Percentiles rank a stretch among this genome's conserved stretches.
phyloP scores from a whole-genome alignment of 306 rosid genomes.

The Cucurbita maxima region DNA sequence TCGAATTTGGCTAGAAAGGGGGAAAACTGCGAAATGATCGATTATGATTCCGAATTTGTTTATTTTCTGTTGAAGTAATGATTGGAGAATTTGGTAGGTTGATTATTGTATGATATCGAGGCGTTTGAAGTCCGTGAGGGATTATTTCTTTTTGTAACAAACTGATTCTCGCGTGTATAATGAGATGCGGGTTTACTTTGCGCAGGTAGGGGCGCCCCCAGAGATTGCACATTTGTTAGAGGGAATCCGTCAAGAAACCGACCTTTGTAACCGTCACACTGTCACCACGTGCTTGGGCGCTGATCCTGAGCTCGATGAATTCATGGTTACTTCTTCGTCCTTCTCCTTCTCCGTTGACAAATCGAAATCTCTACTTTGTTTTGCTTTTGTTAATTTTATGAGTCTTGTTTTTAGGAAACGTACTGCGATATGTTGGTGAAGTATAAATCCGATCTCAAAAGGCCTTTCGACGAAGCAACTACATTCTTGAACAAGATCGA shows the following conservation, averaged over 20 bases:
- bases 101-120: background rate
- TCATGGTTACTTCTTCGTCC: conserved; percentile 52
- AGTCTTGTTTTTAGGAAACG: conserved; percentile 34
- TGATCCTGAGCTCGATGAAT: conserved; percentile 99
- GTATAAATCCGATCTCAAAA: conserved; percentile 72
- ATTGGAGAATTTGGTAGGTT: background rate
- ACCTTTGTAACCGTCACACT: conserved; percentile 32
- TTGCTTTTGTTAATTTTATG: background rate
- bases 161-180: background rate
- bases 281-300: conserved; percentile 84
- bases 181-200: background rate
- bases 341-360: conserved; percentile 10
- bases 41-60: background rate
- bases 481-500: conserved; percentile 81
- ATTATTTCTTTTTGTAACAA: background rate
- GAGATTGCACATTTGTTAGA: conserved; percentile 71
- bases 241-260: conserved; percentile 63
- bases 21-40: background rate
- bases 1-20: background rate
- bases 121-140: background rate
- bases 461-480: conserved; percentile 89
- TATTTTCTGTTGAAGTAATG: background rate
- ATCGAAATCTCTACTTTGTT: background rate
- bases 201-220: conserved; percentile 92
- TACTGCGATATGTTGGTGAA: conserved; percentile 69